Evolutionary conservation across 1,284 basidiomycete species (phyloP).

Genomic region (Ustilago loliicola): DNA sequence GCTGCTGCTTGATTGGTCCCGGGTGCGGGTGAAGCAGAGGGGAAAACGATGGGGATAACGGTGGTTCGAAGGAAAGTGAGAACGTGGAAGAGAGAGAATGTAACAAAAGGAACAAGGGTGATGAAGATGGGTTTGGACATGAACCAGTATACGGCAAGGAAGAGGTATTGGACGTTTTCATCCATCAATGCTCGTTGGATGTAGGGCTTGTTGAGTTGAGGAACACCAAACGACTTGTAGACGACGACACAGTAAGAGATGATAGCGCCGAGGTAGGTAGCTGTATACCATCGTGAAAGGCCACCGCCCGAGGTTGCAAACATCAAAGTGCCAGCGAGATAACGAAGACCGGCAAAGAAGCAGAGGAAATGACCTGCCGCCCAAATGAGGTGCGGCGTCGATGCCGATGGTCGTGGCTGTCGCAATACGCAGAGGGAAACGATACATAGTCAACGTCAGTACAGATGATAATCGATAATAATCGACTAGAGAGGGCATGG

Average conservation of each 20-base stretch:
- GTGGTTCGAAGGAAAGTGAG: constrained; percentile 66
- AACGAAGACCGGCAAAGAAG: constrained; percentile 67
- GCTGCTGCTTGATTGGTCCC: constrained; percentile 35
- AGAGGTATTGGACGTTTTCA: constrained; percentile 70
- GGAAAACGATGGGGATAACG: constrained; percentile 58
- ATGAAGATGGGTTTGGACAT: constrained; percentile 70
- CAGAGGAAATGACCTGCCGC: constrained; percentile 69
- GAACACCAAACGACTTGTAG: constrained; percentile 70
- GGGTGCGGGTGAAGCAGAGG: constrained; percentile 46
- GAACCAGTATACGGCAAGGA: constrained; percentile 70
- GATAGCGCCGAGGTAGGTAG: constrained; percentile 69
- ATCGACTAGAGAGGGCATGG: neutral
- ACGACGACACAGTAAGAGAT: constrained; percentile 70
- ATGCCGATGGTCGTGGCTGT: constrained; percentile 59
- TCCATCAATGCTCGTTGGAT: constrained; percentile 70
- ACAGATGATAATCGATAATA: neutral
- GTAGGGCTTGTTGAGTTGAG: constrained; percentile 67
- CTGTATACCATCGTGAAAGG: constrained; percentile 64
- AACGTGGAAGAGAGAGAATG: constrained; percentile 70
- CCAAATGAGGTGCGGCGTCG: constrained; percentile 70
- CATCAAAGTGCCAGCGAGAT: constrained; percentile 59
- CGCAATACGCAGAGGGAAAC: neutral
- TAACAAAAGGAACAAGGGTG: constrained; percentile 69
- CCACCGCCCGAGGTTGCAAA: constrained; percentile 53
- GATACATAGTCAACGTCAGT: constrained; percentile 4